Base-by-base conservation (phyloP, 2,329 filamentous ascomycete species). In the Aspergillus persii region DNA sequence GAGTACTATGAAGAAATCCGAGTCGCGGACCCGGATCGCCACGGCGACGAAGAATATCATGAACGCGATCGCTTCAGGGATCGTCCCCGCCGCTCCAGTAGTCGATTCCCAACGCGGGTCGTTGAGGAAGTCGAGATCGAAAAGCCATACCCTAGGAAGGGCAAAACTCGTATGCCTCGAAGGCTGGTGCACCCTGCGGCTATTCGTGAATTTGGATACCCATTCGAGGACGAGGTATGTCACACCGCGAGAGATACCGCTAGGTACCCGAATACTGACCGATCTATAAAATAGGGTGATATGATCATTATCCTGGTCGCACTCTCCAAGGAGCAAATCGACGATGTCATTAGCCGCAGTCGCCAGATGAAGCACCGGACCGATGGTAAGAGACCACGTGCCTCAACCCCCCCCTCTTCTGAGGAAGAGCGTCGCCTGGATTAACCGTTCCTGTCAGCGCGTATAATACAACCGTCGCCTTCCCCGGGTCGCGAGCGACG, bases 291-390 rank as follows among this genome's bases (percentile, higher is more conserved):
- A 41, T 12, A 95, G 90, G 91, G 89, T 44, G 88, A 89, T 66
- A 89, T 89, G 26, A 86, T 95, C 67, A 85, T 96, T 54, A 87
- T 98, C 36, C 86, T 90, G 66, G 89, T 91, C 70, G 93, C 94
- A 8, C 83, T 98, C 4, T 90, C 91, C 15, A 93, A 96, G 68
- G 87, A 94, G 18, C 92, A 96, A 68, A 97, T 97, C 63, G 92
- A 97, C 67, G 90, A 96, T 69, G 83, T 97, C 49, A 89, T 97
- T 68, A 89, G 86, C 68, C 81, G 92, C 53, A 96, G 91, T 74
- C 90, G 92, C 69, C 86, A 89, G 33, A 71, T 76, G 57, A 71
- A 68, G 59, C 69, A 69, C 46, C 66, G 68, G 49, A 61, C 67
- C 12, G 72, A 76, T 66, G 69, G 74, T 75, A 62, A 60, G 69